Conservation (phyloP, 78 protist species). For the Polysphondylium violaceum region DNA sequence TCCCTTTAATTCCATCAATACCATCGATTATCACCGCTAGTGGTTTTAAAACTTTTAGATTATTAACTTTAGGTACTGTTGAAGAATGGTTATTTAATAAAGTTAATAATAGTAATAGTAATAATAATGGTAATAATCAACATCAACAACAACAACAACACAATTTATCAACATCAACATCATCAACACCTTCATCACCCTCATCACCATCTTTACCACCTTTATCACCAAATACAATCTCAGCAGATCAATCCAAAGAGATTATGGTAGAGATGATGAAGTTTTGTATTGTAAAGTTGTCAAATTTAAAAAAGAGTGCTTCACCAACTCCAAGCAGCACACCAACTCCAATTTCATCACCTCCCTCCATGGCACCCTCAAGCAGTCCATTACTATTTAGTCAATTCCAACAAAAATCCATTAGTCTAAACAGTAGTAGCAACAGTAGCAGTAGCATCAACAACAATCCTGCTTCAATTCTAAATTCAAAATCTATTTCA, state of each 20-base stretch:
- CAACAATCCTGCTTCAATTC: constrained; percentile 14
- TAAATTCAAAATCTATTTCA: constrained; percentile 23
- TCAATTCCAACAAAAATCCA: constrained; percentile 21
- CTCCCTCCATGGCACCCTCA: not conserved
- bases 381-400: constrained; percentile 21
- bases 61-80: constrained; percentile 30
- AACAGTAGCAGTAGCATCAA: not conserved
- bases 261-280: constrained; percentile 76
- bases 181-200: not conserved
- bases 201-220: not conserved
- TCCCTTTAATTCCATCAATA: not conserved
- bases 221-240: not conserved
- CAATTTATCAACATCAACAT: not conserved
- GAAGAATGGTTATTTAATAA: constrained; percentile 58
- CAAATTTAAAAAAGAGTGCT: constrained; percentile 9
- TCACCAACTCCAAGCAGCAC: not conserved
- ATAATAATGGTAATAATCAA: not conserved
- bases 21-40: too few relatives aligned
- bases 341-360: not conserved
- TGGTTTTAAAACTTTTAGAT: not conserved
- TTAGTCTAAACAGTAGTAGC: not conserved
- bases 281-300: constrained; percentile 65
- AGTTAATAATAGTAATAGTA: not conserved
- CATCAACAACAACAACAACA: not conserved
- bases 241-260: constrained; percentile 3